Evolutionary conservation across 352 stramenopile species (phyloP), one percentile per base, ranked within the genome.

Genomic region (Pythium oligandrum): DNA sequence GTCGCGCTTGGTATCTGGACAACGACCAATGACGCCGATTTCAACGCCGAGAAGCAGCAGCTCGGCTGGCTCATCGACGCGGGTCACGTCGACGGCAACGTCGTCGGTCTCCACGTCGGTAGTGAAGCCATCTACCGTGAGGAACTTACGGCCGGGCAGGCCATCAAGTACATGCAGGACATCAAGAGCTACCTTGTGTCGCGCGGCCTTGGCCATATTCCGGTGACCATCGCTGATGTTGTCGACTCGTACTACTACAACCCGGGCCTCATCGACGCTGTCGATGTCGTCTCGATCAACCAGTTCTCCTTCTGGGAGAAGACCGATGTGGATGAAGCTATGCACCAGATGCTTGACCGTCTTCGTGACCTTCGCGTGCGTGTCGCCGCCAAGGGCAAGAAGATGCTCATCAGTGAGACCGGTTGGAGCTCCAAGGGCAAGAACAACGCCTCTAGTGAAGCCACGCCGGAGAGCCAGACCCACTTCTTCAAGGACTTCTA

Each of bases 281-380:
- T 88, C 2, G 82, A 93, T 51, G 75, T 77, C 51, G 56, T 89
- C 17, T 83, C 73, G 17, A 69, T 88, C 38, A 93, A 90, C 68
- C 74, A 93, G 61, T 93, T 93, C 49, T 80, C 77, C 9, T 86
- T 86, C 61, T 93, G 82, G 82, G 79, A 90, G 44, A 47, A 53
- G 4, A 53, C 50, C 4, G 66, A 85, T 40, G 54, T 79, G 10
- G 75, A 71, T 11, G 75, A 88, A n/a, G 79, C 53, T 11, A 58
- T 60, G 6, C 55, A 70, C 4, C 59, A 67, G 6, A 78, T 73
- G 32, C 69, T 93, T 1, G 75, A 87, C 48, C 76, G 74, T 7
- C 71, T 88, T 5, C 71, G 71, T 39, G 68, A 61, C 35, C 61
- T 87, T 10, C 74, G 78, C 37, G 43, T 65, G 9, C 17, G 65